Conservation (phyloP, 306 rosid genomes). For the Castanea mollissima region DNA sequence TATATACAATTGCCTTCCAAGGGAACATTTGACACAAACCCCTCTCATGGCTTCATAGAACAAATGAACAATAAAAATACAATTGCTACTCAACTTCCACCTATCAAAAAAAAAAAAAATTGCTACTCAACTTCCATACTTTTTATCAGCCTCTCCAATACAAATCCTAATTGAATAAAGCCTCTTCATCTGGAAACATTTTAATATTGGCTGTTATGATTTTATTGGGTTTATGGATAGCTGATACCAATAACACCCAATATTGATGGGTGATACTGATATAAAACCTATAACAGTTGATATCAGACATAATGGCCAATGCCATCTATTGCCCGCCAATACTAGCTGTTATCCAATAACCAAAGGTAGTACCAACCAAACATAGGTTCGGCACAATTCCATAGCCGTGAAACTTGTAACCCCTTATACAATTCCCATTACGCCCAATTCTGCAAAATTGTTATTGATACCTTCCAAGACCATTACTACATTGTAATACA, state of each 20-base stretch:
- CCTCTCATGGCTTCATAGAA: no score
- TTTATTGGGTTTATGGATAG: neutral
- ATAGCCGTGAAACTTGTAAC: neutral
- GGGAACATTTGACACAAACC: no score
- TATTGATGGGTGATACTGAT: neutral
- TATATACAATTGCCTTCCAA: no score
- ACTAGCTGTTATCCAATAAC: neutral
- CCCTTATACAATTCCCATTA: neutral
- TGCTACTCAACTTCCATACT: no score
- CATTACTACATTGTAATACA: neutral
- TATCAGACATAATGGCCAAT: neutral
- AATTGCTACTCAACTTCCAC: no score
- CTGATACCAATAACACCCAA: neutral
- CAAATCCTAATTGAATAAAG: no score
- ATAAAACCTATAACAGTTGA: neutral
- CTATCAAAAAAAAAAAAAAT: no score
- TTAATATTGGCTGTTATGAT: neutral
- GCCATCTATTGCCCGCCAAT: neutral
- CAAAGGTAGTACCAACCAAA: neutral
- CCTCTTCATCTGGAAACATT: no score
- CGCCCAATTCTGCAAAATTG: neutral
- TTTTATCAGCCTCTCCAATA: no score
- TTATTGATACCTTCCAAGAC: neutral
- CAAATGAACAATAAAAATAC: no score
- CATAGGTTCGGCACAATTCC: neutral